Evolutionary conservation across 1,284 basidiomycete species (phyloP).

Genomic region (Phellopilus nigrolimitatus): DNA sequence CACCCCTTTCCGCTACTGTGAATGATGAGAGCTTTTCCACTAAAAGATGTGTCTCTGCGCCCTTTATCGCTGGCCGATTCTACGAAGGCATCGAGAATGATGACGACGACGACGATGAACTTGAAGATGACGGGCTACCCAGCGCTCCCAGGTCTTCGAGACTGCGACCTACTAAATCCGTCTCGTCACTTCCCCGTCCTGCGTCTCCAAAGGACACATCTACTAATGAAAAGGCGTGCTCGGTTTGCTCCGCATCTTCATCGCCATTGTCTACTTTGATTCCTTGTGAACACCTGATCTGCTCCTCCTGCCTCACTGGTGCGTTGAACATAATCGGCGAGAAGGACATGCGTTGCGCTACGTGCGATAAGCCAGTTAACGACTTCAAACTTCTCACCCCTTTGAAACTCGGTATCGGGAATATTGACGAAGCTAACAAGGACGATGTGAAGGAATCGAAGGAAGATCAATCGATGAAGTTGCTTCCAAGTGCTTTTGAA

Average conservation of each 20-base stretch:
- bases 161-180: slow-evolving; percentile 1
- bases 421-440: slow-evolving; percentile 15
- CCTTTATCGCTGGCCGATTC: slow-evolving; percentile 17
- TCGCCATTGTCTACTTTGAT: slow-evolving; percentile 52
- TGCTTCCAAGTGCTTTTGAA: slow-evolving; percentile 28
- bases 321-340: slow-evolving; percentile 81
- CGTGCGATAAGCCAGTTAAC: slow-evolving; percentile 61
- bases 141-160: background rate
- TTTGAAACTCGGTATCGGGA: slow-evolving; percentile 3
- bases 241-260: slow-evolving; percentile 40
- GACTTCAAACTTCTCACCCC: slow-evolving; percentile 52
- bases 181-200: slow-evolving; percentile 3
- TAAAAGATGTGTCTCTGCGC: slow-evolving; percentile 18
- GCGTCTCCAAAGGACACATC: slow-evolving; percentile 20
- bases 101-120: slow-evolving; percentile 15
- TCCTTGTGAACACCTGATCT: slow-evolving; percentile 70
- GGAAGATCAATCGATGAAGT: background rate
- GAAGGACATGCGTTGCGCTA: slow-evolving; percentile 77
- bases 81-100: slow-evolving; percentile 15
- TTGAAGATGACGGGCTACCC: slow-evolving; percentile 16
- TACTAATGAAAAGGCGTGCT: slow-evolving; percentile 33
- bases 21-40: background rate
- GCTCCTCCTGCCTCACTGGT: slow-evolving; percentile 73
- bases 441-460: slow-evolving; percentile 21
- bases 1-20: slow-evolving; percentile 28